A percentile compares a stretch with the other conserved stretches of the same genome.
phyloP scores from a whole-genome alignment of 2,329 filamentous ascomycete species.

The Trichoderma pleuroti region DNA sequence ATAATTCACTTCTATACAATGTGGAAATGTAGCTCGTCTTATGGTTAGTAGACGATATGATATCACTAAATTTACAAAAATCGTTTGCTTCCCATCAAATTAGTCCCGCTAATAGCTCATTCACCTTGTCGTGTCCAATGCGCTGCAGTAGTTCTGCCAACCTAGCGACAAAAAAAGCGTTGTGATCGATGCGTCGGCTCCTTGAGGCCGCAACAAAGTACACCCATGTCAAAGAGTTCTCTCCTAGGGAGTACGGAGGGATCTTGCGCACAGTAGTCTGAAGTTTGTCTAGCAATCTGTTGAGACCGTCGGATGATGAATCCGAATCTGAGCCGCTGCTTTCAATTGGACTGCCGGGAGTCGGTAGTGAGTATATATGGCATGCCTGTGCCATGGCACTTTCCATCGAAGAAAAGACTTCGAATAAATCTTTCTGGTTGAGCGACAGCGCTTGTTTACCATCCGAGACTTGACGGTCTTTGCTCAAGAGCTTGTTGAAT shows the following conservation, averaged over 20 bases:
- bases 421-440: neutral
- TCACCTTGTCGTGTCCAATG: neutral
- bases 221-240: conserved; percentile 6
- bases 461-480: neutral
- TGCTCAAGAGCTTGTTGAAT: neutral
- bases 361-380: neutral
- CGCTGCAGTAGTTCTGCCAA: neutral
- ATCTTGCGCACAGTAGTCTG: neutral
- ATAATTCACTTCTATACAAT: neutral
- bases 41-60: neutral
- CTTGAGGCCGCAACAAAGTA: conserved; percentile 3
- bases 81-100: neutral
- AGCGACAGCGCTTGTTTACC: neutral
- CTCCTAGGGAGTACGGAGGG: neutral
- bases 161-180: neutral
- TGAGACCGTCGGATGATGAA: neutral
- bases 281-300: neutral
- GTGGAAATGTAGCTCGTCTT: neutral
- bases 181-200: neutral
- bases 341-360: neutral
- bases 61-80: neutral
- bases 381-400: neutral
- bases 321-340: neutral
- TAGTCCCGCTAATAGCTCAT: conserved; percentile 2
- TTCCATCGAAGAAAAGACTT: neutral